These are phyloP conservation scores for Ensete ventricosum DNA, from an alignment of 176 grass and related monocot genomes.

Conservation along the genomic window DNA sequence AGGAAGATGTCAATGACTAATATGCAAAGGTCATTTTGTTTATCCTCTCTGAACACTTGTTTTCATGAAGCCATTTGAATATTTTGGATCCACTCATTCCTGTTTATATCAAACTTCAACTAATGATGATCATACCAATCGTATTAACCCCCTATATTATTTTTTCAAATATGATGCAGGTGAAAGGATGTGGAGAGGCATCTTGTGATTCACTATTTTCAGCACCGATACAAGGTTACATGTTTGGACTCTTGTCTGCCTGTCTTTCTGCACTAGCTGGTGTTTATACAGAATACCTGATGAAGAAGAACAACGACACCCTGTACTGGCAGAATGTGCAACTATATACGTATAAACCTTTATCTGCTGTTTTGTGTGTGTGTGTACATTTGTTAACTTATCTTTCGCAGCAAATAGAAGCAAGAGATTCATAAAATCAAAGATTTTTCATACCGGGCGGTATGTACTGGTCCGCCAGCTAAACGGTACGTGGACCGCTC, in stretches of 20 bases:
- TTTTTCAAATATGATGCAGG: slow-evolving; percentile 36
- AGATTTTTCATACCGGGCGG: too few species aligned
- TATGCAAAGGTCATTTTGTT: too few species aligned
- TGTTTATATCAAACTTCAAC: neutral
- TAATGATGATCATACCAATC: slow-evolving; percentile 4
- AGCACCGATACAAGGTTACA: slow-evolving; percentile 73
- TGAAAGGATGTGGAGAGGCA: slow-evolving; percentile 83
- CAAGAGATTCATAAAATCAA: neutral
- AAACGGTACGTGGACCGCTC: too few species aligned
- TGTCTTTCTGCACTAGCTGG: slow-evolving; percentile 94
- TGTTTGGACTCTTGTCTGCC: slow-evolving; percentile 81
- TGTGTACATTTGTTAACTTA: neutral
- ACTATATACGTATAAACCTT: slow-evolving; percentile 77
- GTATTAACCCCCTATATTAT: neutral
- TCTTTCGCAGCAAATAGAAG: neutral
- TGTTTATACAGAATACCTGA: slow-evolving; percentile 88
- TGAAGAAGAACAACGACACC: slow-evolving; percentile 98
- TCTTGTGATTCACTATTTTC: slow-evolving; percentile 87
- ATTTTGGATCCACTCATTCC: too few species aligned
- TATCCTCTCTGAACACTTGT: neutral
- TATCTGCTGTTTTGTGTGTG: neutral
- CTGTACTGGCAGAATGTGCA: slow-evolving; percentile 95
- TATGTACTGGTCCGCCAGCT: too few species aligned
- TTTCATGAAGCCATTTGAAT: neutral
- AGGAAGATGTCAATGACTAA: too few species aligned